A percentile compares a stretch with the other conserved stretches of the same genome.
These are phyloP conservation scores for Microcyclosporella mali DNA, from an alignment of 2,329 filamentous ascomycete species.

Conservation along the genomic window DNA sequence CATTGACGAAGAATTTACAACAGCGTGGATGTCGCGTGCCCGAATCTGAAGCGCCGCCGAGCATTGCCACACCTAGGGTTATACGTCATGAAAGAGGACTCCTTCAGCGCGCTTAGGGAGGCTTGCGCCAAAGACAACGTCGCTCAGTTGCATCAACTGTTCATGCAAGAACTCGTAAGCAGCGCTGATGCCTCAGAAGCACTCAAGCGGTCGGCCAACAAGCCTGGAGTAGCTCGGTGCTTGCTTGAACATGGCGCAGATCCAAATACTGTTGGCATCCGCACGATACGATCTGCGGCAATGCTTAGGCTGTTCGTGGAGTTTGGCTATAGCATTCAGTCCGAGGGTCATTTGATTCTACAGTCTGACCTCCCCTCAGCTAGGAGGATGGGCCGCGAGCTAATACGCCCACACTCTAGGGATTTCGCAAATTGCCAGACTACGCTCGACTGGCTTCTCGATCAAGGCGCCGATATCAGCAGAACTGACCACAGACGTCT, in stretches of 20 bases:
- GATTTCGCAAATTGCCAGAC: constrained; percentile 7
- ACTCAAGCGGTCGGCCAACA: neutral
- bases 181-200: neutral
- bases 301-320: constrained; percentile 4
- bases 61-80: too few species aligned
- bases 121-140: neutral
- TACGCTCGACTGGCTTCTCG: constrained; percentile 13
- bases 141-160: neutral
- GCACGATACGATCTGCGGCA: neutral
- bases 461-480: constrained; percentile 13
- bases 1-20: too few species aligned
- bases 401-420: neutral
- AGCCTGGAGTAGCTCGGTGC: neutral
- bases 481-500: constrained; percentile 4
- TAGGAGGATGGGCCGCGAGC: neutral
- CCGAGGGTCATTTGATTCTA: constrained; percentile 5
- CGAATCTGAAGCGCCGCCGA: too few species aligned
- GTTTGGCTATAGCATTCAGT: constrained; percentile 5
- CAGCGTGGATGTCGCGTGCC: too few species aligned
- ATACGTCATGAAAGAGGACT: neutral
- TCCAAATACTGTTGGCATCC: neutral
- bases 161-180: neutral
- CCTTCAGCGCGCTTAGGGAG: neutral
- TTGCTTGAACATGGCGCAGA: neutral
- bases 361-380: constrained; percentile 3